Evolutionary conservation across 2,329 filamentous ascomycete species (phyloP), one percentile per base, ranked within the genome.

Genomic region (Epicoccum sorghinum): DNA sequence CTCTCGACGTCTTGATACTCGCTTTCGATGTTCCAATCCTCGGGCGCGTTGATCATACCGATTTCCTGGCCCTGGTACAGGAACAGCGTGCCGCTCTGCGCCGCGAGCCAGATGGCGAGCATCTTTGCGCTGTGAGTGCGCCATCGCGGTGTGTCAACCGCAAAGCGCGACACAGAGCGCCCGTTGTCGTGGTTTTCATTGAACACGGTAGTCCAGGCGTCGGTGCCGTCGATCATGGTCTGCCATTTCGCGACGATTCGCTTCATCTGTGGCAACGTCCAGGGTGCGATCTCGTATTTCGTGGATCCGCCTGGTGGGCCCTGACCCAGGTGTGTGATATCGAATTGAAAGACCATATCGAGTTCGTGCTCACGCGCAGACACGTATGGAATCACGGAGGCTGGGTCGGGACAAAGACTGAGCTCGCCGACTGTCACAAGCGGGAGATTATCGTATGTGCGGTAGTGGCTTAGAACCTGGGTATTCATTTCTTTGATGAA

Each of bases 1-100:
- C 73, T 66, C 55, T 87, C 82, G 35, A 91, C 79, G 58, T 91
- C 89, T 68, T 86, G 85, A 74, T 90, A 92, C 50, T 80, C 77
- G 10, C 24, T 29, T 0, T 76, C 74, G 8, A 83, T 77, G 3
- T 70, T 62, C 82, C 82, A 86, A 1, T 74, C 62, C 7, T 62
- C 55, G 0, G 83, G 82, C 12, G 80, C 75, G 53, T 85, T 86
- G 53, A 78, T 79, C 80, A 84, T 84, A n/a, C 83, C 83, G 36
- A 86, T 80, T 67, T 86, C 84, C 61, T 86, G 81, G 2, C 84
- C 84, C 60, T 86, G 83, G 57, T 85, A 86, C n/a, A 86, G 55
- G 61, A 83, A 85, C 0, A 85, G 67, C 0, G 83, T 86, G 3
- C 84, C 84, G 0, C 77, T 79, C 52, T 83, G 68, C 0, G 77